Conservation (phyloP, 257 asterid species). For the Echium plantagineum region DNA sequence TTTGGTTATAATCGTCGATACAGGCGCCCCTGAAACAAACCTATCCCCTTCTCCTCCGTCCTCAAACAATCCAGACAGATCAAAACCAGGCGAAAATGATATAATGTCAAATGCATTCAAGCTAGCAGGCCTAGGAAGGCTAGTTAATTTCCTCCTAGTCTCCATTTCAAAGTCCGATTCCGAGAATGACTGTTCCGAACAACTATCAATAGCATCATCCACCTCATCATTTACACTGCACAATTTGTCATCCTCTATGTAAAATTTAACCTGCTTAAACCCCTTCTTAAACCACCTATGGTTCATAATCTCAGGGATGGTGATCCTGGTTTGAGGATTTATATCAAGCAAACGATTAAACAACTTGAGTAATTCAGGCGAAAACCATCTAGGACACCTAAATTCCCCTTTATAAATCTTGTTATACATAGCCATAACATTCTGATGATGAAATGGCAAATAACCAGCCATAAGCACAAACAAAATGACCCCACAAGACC, state of each 20-base stretch:
- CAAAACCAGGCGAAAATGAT: conserved; percentile 79
- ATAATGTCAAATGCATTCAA: conserved; percentile 88
- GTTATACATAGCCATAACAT: conserved; percentile 86
- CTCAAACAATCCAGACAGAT: conserved; percentile 81
- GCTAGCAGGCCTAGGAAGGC: conserved; percentile 74
- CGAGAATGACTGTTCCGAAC: conserved; percentile 39
- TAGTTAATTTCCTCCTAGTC: conserved; percentile 28
- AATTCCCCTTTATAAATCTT: conserved; percentile 86
- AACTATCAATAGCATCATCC: conserved; percentile 7
- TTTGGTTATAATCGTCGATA: conserved; percentile 52
- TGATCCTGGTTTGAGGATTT: conserved; percentile 32
- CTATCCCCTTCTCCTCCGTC: conserved; percentile 68
- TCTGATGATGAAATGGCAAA: conserved; percentile 80
- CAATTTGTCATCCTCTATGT: conserved; percentile 70
- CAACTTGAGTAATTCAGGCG: conserved; percentile 49
- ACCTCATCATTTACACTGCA: conserved; percentile 49
- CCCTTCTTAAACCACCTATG: conserved; percentile 44
- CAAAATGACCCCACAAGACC: conserved; percentile 92
- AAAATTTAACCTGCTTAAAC: conserved; percentile 45
- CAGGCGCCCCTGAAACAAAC: conserved; percentile 72
- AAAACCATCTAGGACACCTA: conserved; percentile 90
- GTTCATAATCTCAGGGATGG: conserved; percentile 32
- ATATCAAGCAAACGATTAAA: conserved; percentile 40
- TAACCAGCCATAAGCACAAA: conserved; percentile 91
- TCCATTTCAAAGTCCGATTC: conserved; percentile 63